Evolutionary conservation across 768 basidiomycete species (phyloP), one percentile per base, ranked within the genome.

Genomic region (Pisolithus orientalis): DNA sequence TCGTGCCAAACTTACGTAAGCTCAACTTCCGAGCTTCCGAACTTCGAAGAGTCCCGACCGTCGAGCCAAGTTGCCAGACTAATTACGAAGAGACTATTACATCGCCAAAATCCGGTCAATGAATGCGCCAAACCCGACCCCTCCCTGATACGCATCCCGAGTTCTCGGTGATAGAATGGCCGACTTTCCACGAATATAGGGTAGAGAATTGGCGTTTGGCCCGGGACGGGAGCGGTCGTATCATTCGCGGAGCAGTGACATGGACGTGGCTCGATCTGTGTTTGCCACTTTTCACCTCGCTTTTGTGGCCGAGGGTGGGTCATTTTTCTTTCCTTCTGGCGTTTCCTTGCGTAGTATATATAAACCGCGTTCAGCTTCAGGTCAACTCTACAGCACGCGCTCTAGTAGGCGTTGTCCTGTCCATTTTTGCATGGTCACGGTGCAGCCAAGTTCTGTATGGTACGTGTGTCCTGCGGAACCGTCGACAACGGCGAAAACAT

Each of bases 161-260:
- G 60, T 72, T 86, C 54, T 69, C 71, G 6, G 59, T 84, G 39
- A 59, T 75, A 43, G 65, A 73, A 37, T 70, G 65, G 55, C 69
- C 72, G 38, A 77, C 73, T 16, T 82, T 72, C 62, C 70, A 68
- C 45, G 85, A 89, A 62, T 87, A 83, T 53, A 74, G 80, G 47
- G 72, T 87, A 25, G 78, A 82, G 53, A 77, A 82, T 52, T 73
- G 72, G 73, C 75, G 66, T 13, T 55, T 78, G 28, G 68, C 70
- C 38, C 74, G 72, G 28, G 68, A 76, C 60, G 75, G 75, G 1
- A 72, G 64, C 49, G 62, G 70, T 13, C 63, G 53, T 39, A 54
- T 72, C 31, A 53, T 74, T 17, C 54, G 54, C 14, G 60, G 67
- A 14, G 65, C 70, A 39, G 63, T 59, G 10, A 51, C 53, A 42